These are phyloP conservation scores for Salix caprea DNA, from an alignment of 345 rosid genomes.

Conservation along the genomic window DNA sequence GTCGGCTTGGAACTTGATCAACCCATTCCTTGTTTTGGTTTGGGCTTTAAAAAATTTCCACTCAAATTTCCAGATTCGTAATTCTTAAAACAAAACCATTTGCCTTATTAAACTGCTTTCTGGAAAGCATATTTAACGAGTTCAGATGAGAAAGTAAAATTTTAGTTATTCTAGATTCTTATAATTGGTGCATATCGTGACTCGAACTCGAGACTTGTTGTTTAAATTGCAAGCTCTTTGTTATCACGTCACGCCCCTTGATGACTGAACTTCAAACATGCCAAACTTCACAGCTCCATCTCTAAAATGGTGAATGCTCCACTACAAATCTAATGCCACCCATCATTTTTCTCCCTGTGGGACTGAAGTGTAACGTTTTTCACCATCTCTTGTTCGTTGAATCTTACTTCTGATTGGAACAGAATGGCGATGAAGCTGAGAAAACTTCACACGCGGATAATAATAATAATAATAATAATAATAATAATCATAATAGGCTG, in stretches of 20 bases:
- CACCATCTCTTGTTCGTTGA: conserved; percentile 17
- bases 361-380: conserved; percentile 9
- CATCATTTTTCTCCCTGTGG: conserved; percentile 10
- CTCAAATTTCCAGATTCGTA: neutral
- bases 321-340: conserved; percentile 30
- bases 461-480: too few species aligned
- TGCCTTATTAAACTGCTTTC: neutral
- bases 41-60: too few species aligned
- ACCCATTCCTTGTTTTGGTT: too few species aligned
- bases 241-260: too few species aligned
- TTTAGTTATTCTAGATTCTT: fast-evolving
- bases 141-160: too few species aligned
- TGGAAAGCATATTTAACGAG: too few species aligned
- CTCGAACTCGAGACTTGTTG: fast-evolving
- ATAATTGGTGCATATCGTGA: fast-evolving
- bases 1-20: too few species aligned
- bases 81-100: neutral
- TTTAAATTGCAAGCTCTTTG: fast-evolving
- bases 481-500: too few species aligned
- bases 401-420: conserved; percentile 19
- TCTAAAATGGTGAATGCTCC: conserved; percentile 14
- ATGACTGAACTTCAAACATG: conserved; percentile 19
- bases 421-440: conserved; percentile 18
- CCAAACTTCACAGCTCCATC: conserved; percentile 20
- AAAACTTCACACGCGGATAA: too few species aligned